Conservation (phyloP, 257 asterid genomes). For the Cynanchum wilfordii region DNA sequence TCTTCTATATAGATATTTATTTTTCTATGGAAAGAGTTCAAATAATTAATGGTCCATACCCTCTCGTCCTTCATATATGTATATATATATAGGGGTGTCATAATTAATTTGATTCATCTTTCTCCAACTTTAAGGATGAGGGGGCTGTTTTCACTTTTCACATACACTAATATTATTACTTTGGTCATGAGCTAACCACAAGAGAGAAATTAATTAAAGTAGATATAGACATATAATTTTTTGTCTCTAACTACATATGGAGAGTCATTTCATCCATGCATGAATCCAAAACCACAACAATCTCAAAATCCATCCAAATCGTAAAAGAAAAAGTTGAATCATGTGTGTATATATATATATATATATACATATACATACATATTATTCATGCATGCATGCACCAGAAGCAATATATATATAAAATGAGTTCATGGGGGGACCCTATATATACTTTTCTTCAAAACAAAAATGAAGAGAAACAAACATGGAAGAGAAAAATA, state of each 20-base stretch:
- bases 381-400: neutral
- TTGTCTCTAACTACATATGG: constrained; percentile 1
- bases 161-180: neutral
- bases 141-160: neutral
- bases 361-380: too few relatives aligned
- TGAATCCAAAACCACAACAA: constrained; percentile 3
- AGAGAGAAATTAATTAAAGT: neutral
- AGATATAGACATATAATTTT: neutral
- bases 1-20: neutral
- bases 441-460: neutral
- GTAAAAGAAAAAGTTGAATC: constrained; percentile 4
- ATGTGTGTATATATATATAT: neutral
- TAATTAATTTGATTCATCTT: too few relatives aligned
- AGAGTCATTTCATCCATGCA: constrained; percentile 23
- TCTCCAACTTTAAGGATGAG: neutral
- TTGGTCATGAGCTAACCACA: neutral
- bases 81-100: too few relatives aligned
- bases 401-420: neutral
- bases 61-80: neutral
- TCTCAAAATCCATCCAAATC: constrained; percentile 4
- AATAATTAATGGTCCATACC: neutral
- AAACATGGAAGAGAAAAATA: constrained; percentile 12
- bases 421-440: constrained; percentile 4
- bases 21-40: neutral
- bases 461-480: constrained; percentile 4